Conservation (phyloP, 1,284 basidiomycete species). For the Cerioporus squamosus region DNA sequence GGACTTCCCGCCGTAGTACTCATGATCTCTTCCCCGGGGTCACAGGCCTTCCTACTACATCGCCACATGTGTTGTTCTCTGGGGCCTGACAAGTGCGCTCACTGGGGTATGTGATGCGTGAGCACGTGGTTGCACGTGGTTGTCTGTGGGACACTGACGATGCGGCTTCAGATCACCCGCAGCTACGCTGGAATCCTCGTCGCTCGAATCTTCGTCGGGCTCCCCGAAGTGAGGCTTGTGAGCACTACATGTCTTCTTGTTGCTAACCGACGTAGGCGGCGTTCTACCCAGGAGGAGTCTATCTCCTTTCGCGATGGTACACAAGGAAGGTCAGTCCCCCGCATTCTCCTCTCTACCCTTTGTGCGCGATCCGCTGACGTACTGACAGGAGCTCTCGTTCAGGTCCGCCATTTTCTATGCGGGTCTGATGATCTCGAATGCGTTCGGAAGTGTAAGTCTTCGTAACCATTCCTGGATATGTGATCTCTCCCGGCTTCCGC, state of each 20-base stretch:
- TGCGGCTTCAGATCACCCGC: constrained; percentile 48
- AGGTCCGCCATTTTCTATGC: constrained; percentile 73
- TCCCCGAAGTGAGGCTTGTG: constrained; percentile 51
- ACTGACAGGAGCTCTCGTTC: constrained; percentile 62
- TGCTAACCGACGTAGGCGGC: constrained; percentile 44
- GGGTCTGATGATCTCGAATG: constrained; percentile 77
- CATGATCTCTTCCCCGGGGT: background rate
- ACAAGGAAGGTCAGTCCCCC: constrained; percentile 54
- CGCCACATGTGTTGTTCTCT: constrained; percentile 58
- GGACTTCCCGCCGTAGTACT: background rate
- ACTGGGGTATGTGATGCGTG: constrained; percentile 49
- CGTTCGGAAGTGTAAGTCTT: constrained; percentile 66
- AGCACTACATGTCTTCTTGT: too few relatives aligned
- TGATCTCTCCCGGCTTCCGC: too few relatives aligned
- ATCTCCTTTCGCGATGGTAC: constrained; percentile 68
- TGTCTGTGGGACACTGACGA: too few relatives aligned
- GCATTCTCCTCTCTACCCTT: background rate
- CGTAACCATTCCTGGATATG: too few relatives aligned
- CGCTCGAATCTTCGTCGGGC: constrained; percentile 63
- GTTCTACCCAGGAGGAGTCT: constrained; percentile 69
- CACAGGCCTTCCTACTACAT: constrained; percentile 66
- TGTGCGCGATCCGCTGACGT: too few relatives aligned
- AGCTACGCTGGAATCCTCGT: constrained; percentile 60
- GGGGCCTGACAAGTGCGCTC: constrained; percentile 65
- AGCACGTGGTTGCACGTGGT: background rate